Base-by-base conservation (phyloP, 805 yeast genomes). In the Nakazawaea populi region DNA sequence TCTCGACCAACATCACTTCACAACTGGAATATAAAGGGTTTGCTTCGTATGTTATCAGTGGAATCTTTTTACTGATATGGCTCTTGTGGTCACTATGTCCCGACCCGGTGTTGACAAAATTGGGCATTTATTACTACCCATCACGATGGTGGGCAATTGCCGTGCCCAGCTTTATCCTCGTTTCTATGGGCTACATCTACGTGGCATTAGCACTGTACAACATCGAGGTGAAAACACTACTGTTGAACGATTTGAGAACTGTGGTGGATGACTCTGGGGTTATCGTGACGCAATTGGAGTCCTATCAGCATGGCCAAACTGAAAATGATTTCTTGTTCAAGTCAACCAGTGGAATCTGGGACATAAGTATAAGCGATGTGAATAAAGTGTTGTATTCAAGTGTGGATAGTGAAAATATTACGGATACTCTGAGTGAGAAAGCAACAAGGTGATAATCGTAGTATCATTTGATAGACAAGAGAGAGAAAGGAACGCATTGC, bases 121-220 rank as follows among this genome's bases (percentile, higher is more conserved):
- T 80, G 32, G 83, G 82, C 14, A 79, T 85, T 18, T 79, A 76
- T 59, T 90, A 83, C 65, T 87, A 83, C 58, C 98, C 98, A 0
- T 87, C 92, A 34, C 74, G 95, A 56, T 87, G 91, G 83, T 94
- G 98, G 99, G 84, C 96, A 2, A 62, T 87, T 36, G 87, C 89
- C 1, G 65, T 87, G 2, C 96, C 97, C 4, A 74, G 88, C 11
- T 80, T 79, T 56, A 74, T 85, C 5, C 67, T 92, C 32, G 80
- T 88, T 75, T 64, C 75, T 9, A 83, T 91, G 89, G 67, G 83
- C 14, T 90, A 80, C 60, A 77, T 76, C 0, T 92, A 91, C 63
- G 70, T 86, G 1, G 88, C 83, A 8, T 66, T 91, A 42, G 82
- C 83, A 1, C 65, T 82, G 40, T 89, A 86, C 70, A 87, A 88